Evolutionary conservation across 148 eudicot genomes (phyloP), one percentile per base, ranked within the genome.

Genomic region (Pharnaceum exiguum): DNA sequence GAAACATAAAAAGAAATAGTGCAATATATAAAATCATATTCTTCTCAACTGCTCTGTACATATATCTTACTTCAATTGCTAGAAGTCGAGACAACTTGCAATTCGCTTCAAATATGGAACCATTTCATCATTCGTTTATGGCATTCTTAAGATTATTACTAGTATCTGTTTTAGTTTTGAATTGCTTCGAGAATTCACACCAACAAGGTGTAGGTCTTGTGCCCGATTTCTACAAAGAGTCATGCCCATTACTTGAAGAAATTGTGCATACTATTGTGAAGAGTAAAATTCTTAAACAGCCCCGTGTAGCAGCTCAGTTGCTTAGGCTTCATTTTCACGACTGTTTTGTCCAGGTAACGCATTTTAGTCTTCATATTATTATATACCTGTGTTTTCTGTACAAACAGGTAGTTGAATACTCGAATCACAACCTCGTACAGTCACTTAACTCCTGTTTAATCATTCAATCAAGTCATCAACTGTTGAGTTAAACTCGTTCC

Each of bases 241-340:
- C 75, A 8, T 81, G 87, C 45, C 87, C 91, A 1, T 40, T 68
- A 50, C 48, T 75, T 4, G 80, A 85, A 65, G 65, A 74, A 27
- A 73, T 74, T 7, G 84, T 84, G 62, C 63, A 65, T 60, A 71
- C 71, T 57, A 55, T 68, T 51, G 75, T 85, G 13, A 70, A 68
- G 71, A 73, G 60, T 35, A 75, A 77, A n/a, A 79, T 82, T 28
- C 59, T 75, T 0, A 73, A 52, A 65, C 79, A 82, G 25, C 85
- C 88, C 51, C 55, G 81, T 6, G 71, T 77, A 43, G 93, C 88
- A 22, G 85, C 88, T 21, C 79, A 79, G 4, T 78, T 85, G 47
- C 79, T 85, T 12, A 72, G 88, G 52, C 71, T 86, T 53, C 94
- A 86, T 54, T 82, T 83, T 57, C 86, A 83, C 44, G 89, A 80